Evolutionary conservation across 169 alveolate species (phyloP).

Genomic region (Pseudocohnilembus persalinus): DNA sequence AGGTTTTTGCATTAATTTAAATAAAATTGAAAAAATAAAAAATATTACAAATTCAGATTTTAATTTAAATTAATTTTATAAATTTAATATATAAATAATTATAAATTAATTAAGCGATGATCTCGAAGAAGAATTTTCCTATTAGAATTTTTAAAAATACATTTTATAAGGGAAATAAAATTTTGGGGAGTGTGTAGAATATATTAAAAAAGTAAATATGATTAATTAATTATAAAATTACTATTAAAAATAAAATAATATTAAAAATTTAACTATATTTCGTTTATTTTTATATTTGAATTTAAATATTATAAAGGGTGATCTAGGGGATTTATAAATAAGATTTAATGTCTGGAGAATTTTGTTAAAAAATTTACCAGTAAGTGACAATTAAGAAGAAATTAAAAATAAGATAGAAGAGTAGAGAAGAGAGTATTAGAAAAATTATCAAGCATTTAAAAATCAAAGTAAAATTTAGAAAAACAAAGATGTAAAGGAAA

Average conservation of each 20-base stretch:
- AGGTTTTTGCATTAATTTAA: too few relatives aligned
- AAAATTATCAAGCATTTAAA: too few relatives aligned
- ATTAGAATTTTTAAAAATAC: slow-evolving; percentile 14
- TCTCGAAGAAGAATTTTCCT: slow-evolving; percentile 23
- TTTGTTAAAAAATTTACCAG: neutral
- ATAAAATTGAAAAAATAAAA: too few relatives aligned
- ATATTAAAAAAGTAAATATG: slow-evolving; percentile 1
- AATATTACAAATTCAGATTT: too few relatives aligned
- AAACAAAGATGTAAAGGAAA: neutral
- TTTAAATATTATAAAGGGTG: slow-evolving; percentile 1
- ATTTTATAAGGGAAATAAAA: slow-evolving; percentile 13
- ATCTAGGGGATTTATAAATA: neutral
- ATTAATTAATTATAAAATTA: neutral
- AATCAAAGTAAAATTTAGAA: slow-evolving; percentile 1
- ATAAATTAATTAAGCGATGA: slow-evolving; percentile 2
- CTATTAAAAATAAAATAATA: neutral
- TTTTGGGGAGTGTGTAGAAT: neutral
- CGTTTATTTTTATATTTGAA: neutral
- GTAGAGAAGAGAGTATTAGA: neutral
- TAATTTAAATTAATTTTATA: too few relatives aligned
- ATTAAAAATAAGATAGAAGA: neutral
- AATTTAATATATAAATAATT: too few relatives aligned
- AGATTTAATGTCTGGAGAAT: neutral
- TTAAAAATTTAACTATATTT: neutral
- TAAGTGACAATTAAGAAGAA: neutral